Base-by-base conservation (phyloP, 2,329 filamentous ascomycete species). In the Verticillium alfalfae region DNA sequence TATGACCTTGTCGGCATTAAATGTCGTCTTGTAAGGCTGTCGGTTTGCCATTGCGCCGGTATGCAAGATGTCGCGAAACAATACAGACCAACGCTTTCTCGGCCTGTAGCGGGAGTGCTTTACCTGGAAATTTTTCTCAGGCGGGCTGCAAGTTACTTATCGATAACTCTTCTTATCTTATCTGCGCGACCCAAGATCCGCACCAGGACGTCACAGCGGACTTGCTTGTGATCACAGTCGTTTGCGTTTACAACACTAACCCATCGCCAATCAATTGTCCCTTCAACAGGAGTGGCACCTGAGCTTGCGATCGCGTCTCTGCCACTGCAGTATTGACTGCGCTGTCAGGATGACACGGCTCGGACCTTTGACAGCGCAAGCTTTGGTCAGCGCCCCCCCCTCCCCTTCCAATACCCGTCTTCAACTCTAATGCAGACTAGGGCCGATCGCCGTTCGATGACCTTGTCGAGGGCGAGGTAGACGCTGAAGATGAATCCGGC, bases 1-100 rank as follows among this genome's bases (percentile, higher is more conserved):
- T 61, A 99, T 90, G 57, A 92, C 91, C 70, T 90, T 87, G 66
- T 84, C 84, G 62, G 90, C 86, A 71, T 96, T 91, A 75, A 97
- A 99, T 3, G 94, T 97, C 62, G 93, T 97, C 81, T 93, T 96
- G 68, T 85, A 80, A 18, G 84, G 80, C 63, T 85, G 78, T 74
- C 86, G 87, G 64, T 78, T 84, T 61, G 87, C 84, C 87, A 89
- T 87, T 61, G 64, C 75, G 67, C 59, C 60, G 56, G 61, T 52
- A 52, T 55, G 57, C 31, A 26, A 31, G 58, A n/a, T 59, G 22
- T 59, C 58, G 58, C 16, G 41, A 49, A 39, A 59, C 39, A 58
- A 38, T 34, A 61, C 41, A 55, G 54, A 63, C 49, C 60, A 63
- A 26, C 34, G 31, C 38, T 22, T 45, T 12, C 22, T 39, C 56